Conservation (phyloP, 495 filamentous ascomycete genomes). For the Lentithecium fluviatile region DNA sequence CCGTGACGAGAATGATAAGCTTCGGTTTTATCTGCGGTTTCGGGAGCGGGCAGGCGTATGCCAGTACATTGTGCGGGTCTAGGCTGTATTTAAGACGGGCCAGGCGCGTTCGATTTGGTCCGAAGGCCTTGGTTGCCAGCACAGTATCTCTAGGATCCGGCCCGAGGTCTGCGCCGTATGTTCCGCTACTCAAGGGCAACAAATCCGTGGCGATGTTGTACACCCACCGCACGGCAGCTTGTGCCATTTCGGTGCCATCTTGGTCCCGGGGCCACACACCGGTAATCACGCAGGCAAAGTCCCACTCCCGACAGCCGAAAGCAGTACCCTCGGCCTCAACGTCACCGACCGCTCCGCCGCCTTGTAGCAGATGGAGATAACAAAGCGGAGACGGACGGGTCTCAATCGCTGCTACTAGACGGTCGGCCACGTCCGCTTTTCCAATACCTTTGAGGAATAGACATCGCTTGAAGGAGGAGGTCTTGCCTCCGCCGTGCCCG, state of each 20-base stretch:
- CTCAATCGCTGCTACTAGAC: constrained; percentile 50
- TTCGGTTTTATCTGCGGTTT: constrained; percentile 45
- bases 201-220: constrained; percentile 52
- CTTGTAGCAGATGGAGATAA: constrained; percentile 65
- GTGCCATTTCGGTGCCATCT: constrained; percentile 52
- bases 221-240: constrained; percentile 54
- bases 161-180: constrained; percentile 62
- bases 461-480: constrained; percentile 65
- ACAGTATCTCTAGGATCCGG: constrained; percentile 58
- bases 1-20: constrained; percentile 62
- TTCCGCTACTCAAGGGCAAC: constrained; percentile 54
- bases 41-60: constrained; percentile 56
- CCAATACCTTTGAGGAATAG: constrained; percentile 58
- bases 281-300: constrained; percentile 64
- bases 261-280: constrained; percentile 60
- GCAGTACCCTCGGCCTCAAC: constrained; percentile 52
- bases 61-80: constrained; percentile 56
- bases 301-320: constrained; percentile 65
- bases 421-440: constrained; percentile 41
- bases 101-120: constrained; percentile 53
- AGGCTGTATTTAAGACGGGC: constrained; percentile 52
- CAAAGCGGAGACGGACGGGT: constrained; percentile 55
- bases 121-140: constrained; percentile 58
- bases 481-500: constrained; percentile 58
- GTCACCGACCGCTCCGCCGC: constrained; percentile 55